phyloP scores from a whole-genome alignment of 2,329 filamentous ascomycete species.

The Canariomyces notabilis region DNA sequence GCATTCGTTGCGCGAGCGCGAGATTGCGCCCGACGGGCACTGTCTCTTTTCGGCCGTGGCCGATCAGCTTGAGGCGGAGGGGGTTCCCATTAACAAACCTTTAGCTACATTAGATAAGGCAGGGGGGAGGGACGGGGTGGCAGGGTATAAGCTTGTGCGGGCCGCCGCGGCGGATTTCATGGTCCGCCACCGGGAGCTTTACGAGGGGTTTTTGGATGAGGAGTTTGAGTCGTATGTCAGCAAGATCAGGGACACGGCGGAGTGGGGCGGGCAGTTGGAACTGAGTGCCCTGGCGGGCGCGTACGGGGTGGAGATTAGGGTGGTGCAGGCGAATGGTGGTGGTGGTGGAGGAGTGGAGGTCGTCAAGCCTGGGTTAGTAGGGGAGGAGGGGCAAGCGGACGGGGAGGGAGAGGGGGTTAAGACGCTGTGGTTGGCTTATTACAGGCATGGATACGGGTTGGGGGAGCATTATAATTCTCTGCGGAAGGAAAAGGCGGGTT shows the following conservation, averaged over 20 bases:
- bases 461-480: constrained; percentile 98
- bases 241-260: constrained; percentile 79
- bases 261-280: constrained; percentile 95
- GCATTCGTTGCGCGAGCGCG: constrained; percentile 64
- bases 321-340: constrained; percentile 69
- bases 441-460: constrained; percentile 85
- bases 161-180: constrained; percentile 75
- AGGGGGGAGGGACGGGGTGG: constrained; percentile 23
- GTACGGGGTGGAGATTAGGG: constrained; percentile 75
- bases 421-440: constrained; percentile 88
- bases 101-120: background rate
- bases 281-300: constrained; percentile 75
- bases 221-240: constrained; percentile 65
- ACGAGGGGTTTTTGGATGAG: constrained; percentile 82
- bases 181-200: constrained; percentile 66
- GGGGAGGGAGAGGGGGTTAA: constrained; percentile 44
- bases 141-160: constrained; percentile 62
- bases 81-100: constrained; percentile 36
- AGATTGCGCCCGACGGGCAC: constrained; percentile 86
- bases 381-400: constrained; percentile 36
- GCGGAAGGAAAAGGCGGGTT: constrained; percentile 32
- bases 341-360: constrained; percentile 64
- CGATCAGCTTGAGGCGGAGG: constrained; percentile 63
- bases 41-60: constrained; percentile 91
- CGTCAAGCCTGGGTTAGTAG: constrained; percentile 38